Evolutionary conservation across 306 rosid species (phyloP), one percentile per base, ranked within the genome.

Genomic region (Castanospermum australe): DNA sequence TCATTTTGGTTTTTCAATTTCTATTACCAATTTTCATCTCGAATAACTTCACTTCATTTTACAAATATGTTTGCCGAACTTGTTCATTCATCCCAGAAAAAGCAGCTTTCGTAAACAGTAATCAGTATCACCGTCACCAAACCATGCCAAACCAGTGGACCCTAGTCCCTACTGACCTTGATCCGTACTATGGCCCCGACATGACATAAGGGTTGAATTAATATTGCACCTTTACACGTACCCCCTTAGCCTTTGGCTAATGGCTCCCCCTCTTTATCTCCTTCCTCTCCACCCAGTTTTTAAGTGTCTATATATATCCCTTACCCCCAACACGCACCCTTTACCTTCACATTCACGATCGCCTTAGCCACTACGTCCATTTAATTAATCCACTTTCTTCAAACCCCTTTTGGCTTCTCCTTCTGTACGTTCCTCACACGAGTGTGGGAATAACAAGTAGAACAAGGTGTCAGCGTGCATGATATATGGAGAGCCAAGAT

Each of bases 401-500:
- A 25, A 24, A 3, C 35, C 12, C 28, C 4, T 15, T 15, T 42
- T n/a, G 5, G 64, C n/a, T 45, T 28, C 28, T 35, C 63, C 42
- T 5, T 5, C 55, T 25, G n/a, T n/a, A n/a, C 64, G 39, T 52
- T 35, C 68, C 41, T 17, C 41, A 78, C 86, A 86, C 87, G 93
- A 88, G 88, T 84, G 85, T 83, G 56, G 82, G 30, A 75, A 68
- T 52, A 25, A 52, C 8, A 15, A 21, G 33, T 48, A 5, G 39
- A 17, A 38, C 17, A 21, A 2, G 39, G 17, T 22, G 24, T 54
- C 36, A 10, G 55, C 38, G 15, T n/a, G 4, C 7, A 45, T 3
- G 10, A 94, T n/a, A n/a, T n/a, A n/a, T 94, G 98, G 97, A 94
- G 75, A 80, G 75, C 33, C 93, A 80, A 47, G 87, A 88, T 87